Base-by-base conservation (phyloP, 495 filamentous ascomycete species). In the Podospora bellae-mahoneyi region DNA sequence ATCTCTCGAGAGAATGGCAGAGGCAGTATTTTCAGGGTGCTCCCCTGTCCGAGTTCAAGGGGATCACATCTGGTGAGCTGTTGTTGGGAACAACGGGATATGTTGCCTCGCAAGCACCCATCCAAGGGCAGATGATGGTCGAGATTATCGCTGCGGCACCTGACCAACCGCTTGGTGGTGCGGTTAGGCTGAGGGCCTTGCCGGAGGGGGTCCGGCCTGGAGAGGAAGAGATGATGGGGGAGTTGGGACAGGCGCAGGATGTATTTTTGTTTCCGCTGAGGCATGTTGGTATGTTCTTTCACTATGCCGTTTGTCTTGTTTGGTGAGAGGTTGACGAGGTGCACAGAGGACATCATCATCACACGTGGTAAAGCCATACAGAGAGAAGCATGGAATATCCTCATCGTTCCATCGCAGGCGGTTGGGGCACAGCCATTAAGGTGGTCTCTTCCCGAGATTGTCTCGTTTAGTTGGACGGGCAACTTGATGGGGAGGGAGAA, bases 391-490 rank as follows among this genome's bases (percentile, higher is more conserved):
- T 58, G 55, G 55, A 58, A 19, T 58, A 26, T 58, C 1, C 23
- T 58, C 1, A 26, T 58, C 2, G 23, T 58, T 58, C n/a, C 55
- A 15, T 20, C 55, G 2, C 55, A 26, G 6, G 55, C 55, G 5
- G 55, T 58, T 9, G 55, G n/a, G 9, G 55, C n/a, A 3, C n/a
- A 58, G n/a, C 23, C 55, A 5, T 4, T 58, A 7, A 19, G 55
- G 23, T 58, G 23, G n/a, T 26, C n/a, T 2, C 23, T 58, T 7
- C 55, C 55, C 16, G 55, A 19, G n/a, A 58, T 58, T 9, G 55
- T 58, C 55, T 58, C 55, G n/a, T 58, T 58, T 18, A 58, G 55
- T n/a, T 58, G 55, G 55, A 58, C 55, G 55, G 55, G 55, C n/a
- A 58, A 19, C n/a, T 20, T 20, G 23, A 19, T 58, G 6, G 55